Percentiles rank a stretch among this genome's conserved stretches.
Conservation (phyloP, 371 early-diverging fungal species). For the Mortierella sp. region DNA sequence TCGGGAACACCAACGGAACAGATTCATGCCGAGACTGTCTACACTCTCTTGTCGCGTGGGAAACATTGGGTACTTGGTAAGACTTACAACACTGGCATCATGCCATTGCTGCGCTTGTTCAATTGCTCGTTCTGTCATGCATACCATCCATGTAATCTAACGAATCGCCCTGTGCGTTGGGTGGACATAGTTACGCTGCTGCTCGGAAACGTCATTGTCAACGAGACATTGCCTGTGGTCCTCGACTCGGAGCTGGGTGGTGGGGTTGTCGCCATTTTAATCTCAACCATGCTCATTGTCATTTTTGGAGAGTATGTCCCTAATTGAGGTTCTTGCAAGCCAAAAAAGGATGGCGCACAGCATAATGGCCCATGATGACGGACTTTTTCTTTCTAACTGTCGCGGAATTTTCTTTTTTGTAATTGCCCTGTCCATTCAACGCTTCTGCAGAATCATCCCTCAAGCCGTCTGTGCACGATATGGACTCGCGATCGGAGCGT, state of each 20-base stretch:
- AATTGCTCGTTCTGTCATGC: neutral
- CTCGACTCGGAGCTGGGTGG: slow-evolving; percentile 81
- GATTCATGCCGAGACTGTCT: slow-evolving; percentile 74
- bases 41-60: slow-evolving; percentile 74
- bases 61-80: slow-evolving; percentile 80
- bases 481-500: slow-evolving; percentile 86
- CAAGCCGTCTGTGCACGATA: slow-evolving; percentile 68
- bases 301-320: slow-evolving; percentile 94
- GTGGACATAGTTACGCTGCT: slow-evolving; percentile 77
- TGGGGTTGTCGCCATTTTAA: slow-evolving; percentile 86
- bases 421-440: too few relatives aligned
- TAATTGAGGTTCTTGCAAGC: too few relatives aligned
- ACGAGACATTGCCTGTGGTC: slow-evolving; percentile 95
- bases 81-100: too few relatives aligned
- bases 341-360: too few relatives aligned
- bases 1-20: slow-evolving; percentile 75
- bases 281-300: slow-evolving; percentile 89
- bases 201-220: slow-evolving; percentile 90
- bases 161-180: neutral
- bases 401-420: too few relatives aligned
- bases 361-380: too few relatives aligned
- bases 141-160: neutral
- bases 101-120: too few relatives aligned
- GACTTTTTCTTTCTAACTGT: too few relatives aligned
- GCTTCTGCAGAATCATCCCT: slow-evolving; percentile 77